A percentile compares a stretch with the other conserved stretches of the same genome.
Conservation (phyloP, 2,329 filamentous ascomycete genomes). For the Dendryphion nanum region DNA sequence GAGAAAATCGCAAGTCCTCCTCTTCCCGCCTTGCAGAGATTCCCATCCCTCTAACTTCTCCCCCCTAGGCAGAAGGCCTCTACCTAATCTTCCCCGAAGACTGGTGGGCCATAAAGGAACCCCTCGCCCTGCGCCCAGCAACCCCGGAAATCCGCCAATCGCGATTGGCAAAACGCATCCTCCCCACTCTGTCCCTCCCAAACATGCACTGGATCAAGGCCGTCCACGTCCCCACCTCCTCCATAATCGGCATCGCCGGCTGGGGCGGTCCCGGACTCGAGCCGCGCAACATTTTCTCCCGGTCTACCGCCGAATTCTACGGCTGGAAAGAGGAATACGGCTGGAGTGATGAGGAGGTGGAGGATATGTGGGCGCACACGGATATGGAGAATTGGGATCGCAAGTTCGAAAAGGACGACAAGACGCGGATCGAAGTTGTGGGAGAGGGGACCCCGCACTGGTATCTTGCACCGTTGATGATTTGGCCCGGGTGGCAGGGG, state of each 20-base stretch:
- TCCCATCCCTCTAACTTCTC: neutral
- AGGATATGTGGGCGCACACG: conserved; percentile 22
- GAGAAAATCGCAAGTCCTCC: conserved; percentile 3
- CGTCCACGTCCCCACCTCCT: conserved; percentile 13
- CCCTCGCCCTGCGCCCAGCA: conserved; percentile 12
- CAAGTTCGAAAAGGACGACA: conserved; percentile 17
- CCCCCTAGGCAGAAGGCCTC: conserved; percentile 24
- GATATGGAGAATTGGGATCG: conserved; percentile 19
- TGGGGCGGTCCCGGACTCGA: conserved; percentile 20
- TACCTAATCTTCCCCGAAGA: conserved; percentile 21
- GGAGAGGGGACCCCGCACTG: conserved; percentile 24
- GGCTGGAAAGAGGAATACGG: conserved; percentile 18
- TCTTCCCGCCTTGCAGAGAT: neutral
- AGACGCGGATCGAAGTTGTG: conserved; percentile 12
- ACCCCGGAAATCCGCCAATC: conserved; percentile 10
- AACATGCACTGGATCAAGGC: conserved; percentile 29
- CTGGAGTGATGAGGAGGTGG: conserved; percentile 24
- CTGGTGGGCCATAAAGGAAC: conserved; percentile 24
- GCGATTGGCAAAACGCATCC: conserved; percentile 21
- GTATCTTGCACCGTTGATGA: conserved; percentile 29
- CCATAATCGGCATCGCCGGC: conserved; percentile 25
- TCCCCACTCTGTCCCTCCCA: conserved; percentile 13
- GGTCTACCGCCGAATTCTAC: conserved; percentile 15
- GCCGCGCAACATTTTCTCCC: neutral
- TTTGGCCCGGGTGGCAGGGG: conserved; percentile 29